A percentile compares a stretch with the other conserved stretches of the same genome.
These are phyloP conservation scores for Betula pendula DNA, from an alignment of 306 rosid species.

Conservation along the genomic window DNA sequence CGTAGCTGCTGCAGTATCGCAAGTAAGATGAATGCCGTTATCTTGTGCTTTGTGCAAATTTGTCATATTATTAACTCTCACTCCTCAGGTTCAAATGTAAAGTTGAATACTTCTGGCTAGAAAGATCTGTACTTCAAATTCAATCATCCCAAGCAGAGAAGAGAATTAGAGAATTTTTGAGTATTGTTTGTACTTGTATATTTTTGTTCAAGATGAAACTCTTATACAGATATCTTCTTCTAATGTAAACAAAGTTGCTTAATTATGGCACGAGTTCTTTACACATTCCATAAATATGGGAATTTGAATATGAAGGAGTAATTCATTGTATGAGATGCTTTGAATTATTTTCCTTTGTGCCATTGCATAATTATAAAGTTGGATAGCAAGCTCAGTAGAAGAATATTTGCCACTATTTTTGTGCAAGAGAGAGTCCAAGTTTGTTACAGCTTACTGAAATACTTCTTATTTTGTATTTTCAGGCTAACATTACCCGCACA, in stretches of 20 bases:
- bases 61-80: background rate
- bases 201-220: background rate
- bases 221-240: background rate
- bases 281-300: background rate
- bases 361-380: background rate
- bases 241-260: too few species aligned
- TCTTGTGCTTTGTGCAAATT: background rate
- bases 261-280: background rate
- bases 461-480: conserved; percentile 35
- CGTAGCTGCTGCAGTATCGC: conserved; percentile 54
- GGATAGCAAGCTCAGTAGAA: background rate
- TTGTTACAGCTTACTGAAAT: conserved; percentile 5
- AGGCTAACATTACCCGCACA: conserved; percentile 94
- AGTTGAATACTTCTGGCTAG: too few species aligned
- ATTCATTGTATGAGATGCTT: background rate
- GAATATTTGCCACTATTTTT: background rate
- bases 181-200: background rate
- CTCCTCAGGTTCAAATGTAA: too few species aligned
- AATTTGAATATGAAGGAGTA: background rate
- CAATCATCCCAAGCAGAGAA: background rate
- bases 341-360: background rate
- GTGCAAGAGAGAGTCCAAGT: background rate
- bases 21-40: conserved; percentile 31
- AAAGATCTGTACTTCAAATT: background rate
- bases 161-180: background rate